Evolutionary conservation across 1,139 yeast species (phyloP).

Genomic region (Saccharomyces hybrid): DNA sequence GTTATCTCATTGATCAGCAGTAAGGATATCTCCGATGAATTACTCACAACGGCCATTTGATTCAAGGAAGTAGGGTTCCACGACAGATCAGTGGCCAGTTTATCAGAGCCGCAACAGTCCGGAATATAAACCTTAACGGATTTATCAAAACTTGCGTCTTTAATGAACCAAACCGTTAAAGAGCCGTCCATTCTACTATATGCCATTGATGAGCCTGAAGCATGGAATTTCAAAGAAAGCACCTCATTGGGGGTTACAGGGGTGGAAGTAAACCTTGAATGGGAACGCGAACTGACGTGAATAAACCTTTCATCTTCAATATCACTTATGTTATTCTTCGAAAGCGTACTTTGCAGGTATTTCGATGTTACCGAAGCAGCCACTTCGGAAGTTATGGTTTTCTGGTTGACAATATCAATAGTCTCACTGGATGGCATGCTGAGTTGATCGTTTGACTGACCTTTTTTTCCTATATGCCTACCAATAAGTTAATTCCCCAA

Average conservation of each 20-base stretch:
- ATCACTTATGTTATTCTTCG: constrained; percentile 12
- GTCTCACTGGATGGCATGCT: background rate
- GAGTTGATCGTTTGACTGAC: background rate
- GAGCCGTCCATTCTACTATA: constrained; percentile 30
- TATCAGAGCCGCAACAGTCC: constrained; percentile 40
- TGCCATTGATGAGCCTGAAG: constrained; percentile 21
- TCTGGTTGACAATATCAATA: constrained; percentile 3
- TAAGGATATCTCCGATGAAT: constrained; percentile 44
- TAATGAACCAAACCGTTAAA: constrained; percentile 32
- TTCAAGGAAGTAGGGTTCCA: constrained; percentile 55
- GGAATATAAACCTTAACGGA: constrained; percentile 29
- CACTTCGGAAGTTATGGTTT: constrained; percentile 9
- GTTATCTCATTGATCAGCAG: constrained; percentile 48
- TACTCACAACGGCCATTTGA: constrained; percentile 51
- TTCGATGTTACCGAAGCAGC: constrained; percentile 10
- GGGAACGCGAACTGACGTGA: constrained; percentile 12
- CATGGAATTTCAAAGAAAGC: constrained; percentile 21
- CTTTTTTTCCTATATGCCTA: background rate
- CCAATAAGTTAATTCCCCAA: background rate
- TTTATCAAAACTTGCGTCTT: constrained; percentile 8
- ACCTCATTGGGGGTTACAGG: constrained; percentile 17
- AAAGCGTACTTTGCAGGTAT: constrained; percentile 10
- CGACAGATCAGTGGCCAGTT: constrained; percentile 42
- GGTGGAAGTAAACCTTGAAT: constrained; percentile 20
- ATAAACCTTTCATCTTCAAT: constrained; percentile 24